phyloP scores from a whole-genome alignment of 1,284 basidiomycete species.

The Microbotryum lychnidis-dioicae region DNA sequence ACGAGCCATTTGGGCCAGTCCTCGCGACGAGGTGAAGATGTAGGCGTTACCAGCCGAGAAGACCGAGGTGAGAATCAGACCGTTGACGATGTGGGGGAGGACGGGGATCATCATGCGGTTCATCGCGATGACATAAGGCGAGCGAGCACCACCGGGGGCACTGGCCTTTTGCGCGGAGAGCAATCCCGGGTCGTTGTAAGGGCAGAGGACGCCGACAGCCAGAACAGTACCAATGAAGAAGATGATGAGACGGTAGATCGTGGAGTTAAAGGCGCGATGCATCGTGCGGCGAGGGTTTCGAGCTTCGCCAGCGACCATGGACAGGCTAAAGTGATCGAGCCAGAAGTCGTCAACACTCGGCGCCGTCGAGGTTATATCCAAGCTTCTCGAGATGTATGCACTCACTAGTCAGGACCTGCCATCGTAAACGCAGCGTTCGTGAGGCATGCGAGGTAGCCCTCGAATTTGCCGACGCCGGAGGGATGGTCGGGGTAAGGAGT shows the following conservation, averaged over 20 bases:
- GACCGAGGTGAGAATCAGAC: conserved; percentile 22
- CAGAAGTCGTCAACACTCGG: conserved; percentile 20
- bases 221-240: conserved; percentile 37
- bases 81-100: conserved; percentile 30
- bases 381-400: too few species aligned
- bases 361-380: too few species aligned
- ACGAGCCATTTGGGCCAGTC: conserved; percentile 28
- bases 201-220: conserved; percentile 34
- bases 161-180: neutral
- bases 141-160: conserved; percentile 8
- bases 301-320: conserved; percentile 33
- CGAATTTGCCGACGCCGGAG: conserved; percentile 28
- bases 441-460: conserved; percentile 35
- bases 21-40: conserved; percentile 25
- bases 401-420: conserved; percentile 31
- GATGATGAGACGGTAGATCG: conserved; percentile 34
- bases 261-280: conserved; percentile 36
- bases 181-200: conserved; percentile 20
- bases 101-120: conserved; percentile 14
- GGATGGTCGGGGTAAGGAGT: conserved; percentile 16
- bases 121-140: conserved; percentile 31
- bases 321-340: neutral
- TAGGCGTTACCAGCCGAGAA: conserved; percentile 31
- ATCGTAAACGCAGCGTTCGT: conserved; percentile 36
- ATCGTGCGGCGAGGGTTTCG: conserved; percentile 36